phyloP scores from a whole-genome alignment of 169 alveolate species.

The Toxoplasma gondii region DNA sequence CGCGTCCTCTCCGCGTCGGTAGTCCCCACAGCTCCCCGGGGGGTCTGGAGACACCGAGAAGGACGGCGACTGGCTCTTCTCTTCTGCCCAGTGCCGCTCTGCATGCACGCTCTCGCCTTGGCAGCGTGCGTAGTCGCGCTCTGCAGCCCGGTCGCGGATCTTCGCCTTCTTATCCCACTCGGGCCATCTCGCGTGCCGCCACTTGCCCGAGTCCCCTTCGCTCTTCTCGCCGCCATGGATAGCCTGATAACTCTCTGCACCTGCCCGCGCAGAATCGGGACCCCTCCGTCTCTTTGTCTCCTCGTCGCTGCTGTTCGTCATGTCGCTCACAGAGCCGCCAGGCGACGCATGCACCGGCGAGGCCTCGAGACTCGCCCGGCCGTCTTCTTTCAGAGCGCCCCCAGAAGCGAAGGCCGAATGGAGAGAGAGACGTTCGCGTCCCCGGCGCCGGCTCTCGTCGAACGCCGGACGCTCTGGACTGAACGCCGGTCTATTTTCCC shows the following conservation, averaged over 20 bases:
- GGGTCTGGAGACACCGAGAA: neutral
- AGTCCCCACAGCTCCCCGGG: neutral
- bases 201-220: too few relatives aligned
- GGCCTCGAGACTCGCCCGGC: neutral
- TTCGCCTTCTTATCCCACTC: too few relatives aligned
- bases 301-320: slow-evolving; percentile 47
- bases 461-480: neutral
- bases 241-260: neutral
- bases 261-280: neutral
- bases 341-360: neutral
- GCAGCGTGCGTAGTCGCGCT: neutral
- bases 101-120: neutral
- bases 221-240: neutral
- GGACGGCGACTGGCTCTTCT: neutral
- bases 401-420: neutral
- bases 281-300: neutral
- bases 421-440: neutral
- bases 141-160: too few relatives aligned
- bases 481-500: neutral
- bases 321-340: slow-evolving; percentile 32
- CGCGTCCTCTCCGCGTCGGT: neutral
- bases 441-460: neutral
- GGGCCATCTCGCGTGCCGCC: too few relatives aligned
- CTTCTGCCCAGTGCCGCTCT: neutral
- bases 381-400: neutral